A percentile compares a stretch with the other conserved stretches of the same genome.
These are phyloP conservation scores for Verbena officinalis DNA, from an alignment of 257 asterid genomes.

Conservation along the genomic window DNA sequence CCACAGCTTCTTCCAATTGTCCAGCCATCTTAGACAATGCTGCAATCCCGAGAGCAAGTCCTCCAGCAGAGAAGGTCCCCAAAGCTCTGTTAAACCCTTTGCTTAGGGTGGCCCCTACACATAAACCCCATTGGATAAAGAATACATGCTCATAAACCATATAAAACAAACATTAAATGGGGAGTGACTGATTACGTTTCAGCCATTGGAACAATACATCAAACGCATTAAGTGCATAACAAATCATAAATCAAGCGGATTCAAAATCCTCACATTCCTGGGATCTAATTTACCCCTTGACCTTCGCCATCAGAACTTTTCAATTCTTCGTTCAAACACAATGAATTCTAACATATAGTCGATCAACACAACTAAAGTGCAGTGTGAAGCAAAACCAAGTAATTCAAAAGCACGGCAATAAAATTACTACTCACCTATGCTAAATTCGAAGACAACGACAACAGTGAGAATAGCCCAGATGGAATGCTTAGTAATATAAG, in stretches of 20 bases:
- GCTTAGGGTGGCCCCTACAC: slow-evolving; percentile 81
- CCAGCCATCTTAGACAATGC: slow-evolving; percentile 65
- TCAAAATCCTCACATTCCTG: too few relatives aligned
- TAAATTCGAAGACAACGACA: slow-evolving; percentile 89
- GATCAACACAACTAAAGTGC: neutral
- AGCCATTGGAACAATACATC: too few relatives aligned
- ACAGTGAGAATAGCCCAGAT: slow-evolving; percentile 87
- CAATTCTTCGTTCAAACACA: neutral
- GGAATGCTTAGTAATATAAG: slow-evolving; percentile 52
- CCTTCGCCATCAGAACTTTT: neutral
- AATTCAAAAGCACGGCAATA: neutral
- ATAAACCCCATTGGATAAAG: slow-evolving; percentile 13
- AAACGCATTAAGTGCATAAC: too few relatives aligned
- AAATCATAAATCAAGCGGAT: too few relatives aligned
- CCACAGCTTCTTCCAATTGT: slow-evolving; percentile 50
- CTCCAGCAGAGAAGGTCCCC: slow-evolving; percentile 91
- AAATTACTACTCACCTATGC: slow-evolving; percentile 56
- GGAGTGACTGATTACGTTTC: neutral
- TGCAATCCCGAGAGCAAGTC: slow-evolving; percentile 76
- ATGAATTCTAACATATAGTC: neutral
- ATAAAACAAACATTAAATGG: slow-evolving; percentile 3
- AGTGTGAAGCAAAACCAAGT: neutral
- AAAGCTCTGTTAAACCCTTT: slow-evolving; percentile 90
- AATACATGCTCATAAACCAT: neutral
- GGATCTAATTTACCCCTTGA: too few relatives aligned